Percentiles rank a stretch among this genome's conserved stretches.
These are phyloP conservation scores for Leccinellum luteum DNA, from an alignment of 768 basidiomycete genomes.

Conservation along the genomic window DNA sequence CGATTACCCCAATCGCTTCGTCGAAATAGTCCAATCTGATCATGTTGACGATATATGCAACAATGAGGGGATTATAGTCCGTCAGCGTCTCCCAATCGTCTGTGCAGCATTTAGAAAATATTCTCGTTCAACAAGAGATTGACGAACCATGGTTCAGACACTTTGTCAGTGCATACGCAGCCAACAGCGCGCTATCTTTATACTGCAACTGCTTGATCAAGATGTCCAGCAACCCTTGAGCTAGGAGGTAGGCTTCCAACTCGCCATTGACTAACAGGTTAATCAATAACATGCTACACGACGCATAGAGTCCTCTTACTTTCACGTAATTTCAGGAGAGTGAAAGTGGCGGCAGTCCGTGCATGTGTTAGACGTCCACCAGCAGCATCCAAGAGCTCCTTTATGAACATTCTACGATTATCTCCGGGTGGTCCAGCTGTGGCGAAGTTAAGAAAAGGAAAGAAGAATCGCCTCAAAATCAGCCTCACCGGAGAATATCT, in stretches of 20 bases:
- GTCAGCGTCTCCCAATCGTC: conserved; percentile 1
- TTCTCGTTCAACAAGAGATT: background rate
- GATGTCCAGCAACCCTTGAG: background rate
- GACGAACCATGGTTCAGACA: conserved; percentile 9
- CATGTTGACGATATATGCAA: conserved; percentile 23
- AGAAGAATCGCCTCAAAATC: background rate
- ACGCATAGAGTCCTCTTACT: background rate
- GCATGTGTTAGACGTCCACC: conserved; percentile 3
- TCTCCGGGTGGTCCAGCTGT: conserved; percentile 4
- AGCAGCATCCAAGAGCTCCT: conserved; percentile 6
- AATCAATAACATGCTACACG: background rate
- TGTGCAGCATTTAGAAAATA: background rate
- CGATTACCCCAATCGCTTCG: conserved; percentile 21
- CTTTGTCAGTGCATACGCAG: conserved; percentile 15
- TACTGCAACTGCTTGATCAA: conserved; percentile 12
- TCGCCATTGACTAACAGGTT: background rate
- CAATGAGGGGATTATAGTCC: background rate
- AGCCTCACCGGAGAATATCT: conserved; percentile 6
- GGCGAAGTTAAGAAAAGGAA: background rate
- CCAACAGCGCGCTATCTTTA: conserved; percentile 14
- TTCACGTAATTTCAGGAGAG: conserved; percentile 9
- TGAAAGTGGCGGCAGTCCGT: conserved; percentile 16
- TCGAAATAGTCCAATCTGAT: conserved; percentile 24
- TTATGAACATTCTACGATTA: conserved; percentile 9
- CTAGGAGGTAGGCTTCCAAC: conserved; percentile 1